phyloP scores from a whole-genome alignment of 2,329 filamentous ascomycete species.

The Xylaria sp. region DNA sequence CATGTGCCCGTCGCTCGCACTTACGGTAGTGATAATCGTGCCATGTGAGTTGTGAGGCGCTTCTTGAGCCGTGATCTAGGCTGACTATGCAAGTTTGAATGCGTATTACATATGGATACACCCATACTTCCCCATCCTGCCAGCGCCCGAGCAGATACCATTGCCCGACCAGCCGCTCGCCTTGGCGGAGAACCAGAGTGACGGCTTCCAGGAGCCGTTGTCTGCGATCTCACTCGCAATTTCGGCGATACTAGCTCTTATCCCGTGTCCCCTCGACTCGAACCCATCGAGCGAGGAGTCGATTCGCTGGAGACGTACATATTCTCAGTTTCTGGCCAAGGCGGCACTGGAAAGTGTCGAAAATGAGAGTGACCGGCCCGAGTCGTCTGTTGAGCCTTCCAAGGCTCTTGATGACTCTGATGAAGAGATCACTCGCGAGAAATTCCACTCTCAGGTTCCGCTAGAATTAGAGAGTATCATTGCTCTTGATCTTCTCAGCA shows the following conservation, averaged over 20 bases:
- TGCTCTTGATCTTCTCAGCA: conserved; percentile 54
- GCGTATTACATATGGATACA: conserved; percentile 61
- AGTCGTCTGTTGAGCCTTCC: conserved; percentile 51
- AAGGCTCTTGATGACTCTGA: conserved; percentile 50
- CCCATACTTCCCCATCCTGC: conserved; percentile 56
- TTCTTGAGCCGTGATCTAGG: neutral
- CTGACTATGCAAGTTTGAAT: conserved; percentile 45
- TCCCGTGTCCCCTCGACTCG: conserved; percentile 51
- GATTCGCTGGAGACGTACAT: conserved; percentile 51
- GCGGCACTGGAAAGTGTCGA: conserved; percentile 55
- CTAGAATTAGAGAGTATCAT: conserved; percentile 55
- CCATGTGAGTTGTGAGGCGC: conserved; percentile 45
- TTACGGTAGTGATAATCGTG: conserved; percentile 47
- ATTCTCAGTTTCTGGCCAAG: conserved; percentile 56
- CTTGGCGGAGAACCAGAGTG: conserved; percentile 45
- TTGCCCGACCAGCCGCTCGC: conserved; percentile 43
- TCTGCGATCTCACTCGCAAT: conserved; percentile 54
- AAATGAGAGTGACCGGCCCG: conserved; percentile 53
- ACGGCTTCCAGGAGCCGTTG: conserved; percentile 46
- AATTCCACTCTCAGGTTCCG: conserved; percentile 52
- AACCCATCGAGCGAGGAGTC: conserved; percentile 47
- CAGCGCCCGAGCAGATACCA: conserved; percentile 46
- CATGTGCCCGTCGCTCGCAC: conserved; percentile 47
- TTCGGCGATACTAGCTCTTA: conserved; percentile 54
- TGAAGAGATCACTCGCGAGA: conserved; percentile 41